Base-by-base conservation (phyloP, 1,284 basidiomycete genomes). In the Puccinia brachypodii region DNA sequence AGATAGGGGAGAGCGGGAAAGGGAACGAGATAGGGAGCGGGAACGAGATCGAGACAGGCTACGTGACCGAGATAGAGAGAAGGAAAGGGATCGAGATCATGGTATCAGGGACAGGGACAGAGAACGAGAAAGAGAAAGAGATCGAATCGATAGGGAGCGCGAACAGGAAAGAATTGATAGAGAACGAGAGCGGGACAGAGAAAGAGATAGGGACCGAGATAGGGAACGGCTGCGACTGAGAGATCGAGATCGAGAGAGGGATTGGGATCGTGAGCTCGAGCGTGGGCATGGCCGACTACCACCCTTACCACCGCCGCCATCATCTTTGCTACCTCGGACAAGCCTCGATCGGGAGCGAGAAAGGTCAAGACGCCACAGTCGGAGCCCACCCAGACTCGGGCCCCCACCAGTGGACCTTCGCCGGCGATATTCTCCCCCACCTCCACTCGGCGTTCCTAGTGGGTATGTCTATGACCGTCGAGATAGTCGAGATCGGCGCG, bases 361-460 rank as follows among this genome's bases (percentile, higher is more conserved):
- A 8, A 60, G 73, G 40, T 31, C 53, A 8, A 75, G 73, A 60
- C 73, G 73, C 13, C 56, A 75, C 13, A 75, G 73, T 75, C 73
- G 73, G 31, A 75, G 73, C 36, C 73, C 73, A 40, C 73, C 73
- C 22, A 75, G 73, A 58, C 73, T 75, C n/a, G 73, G 73, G 11
- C 73, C 56, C 38, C 73, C 73, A 19, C 69, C 69, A 72, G 38
- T 75, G 53, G 53, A 69, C 38, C 64, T 69, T 60, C 77, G 77
- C 56, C 77, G 77, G 13, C 64, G 68, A 71, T 40, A 56, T n/a
- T 79, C 77, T 53, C 77, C 75, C 31, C 42, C 75, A 40, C 75
- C 77, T 42, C 53, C 53, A 14, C 42, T 56, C 31, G 68, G 44
- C 25, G 25, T 14, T 7, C 40, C 77, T 56, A 33, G 50, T 33